Percentiles rank a stretch among this genome's conserved stretches.
These are phyloP conservation scores for Cardiospermum halicacabum DNA, from an alignment of 345 rosid genomes.

Conservation along the genomic window DNA sequence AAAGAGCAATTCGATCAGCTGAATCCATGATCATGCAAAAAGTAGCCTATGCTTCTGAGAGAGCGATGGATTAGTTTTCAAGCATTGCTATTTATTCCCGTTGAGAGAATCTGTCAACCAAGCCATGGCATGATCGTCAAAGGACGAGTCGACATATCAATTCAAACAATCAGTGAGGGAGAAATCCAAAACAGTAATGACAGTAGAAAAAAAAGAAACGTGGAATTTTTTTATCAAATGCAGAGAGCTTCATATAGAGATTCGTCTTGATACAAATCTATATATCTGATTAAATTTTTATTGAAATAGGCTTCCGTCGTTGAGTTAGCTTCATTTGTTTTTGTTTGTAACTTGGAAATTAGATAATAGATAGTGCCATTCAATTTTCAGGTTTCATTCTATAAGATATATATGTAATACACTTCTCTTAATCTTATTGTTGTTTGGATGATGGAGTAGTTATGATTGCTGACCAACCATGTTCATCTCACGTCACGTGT, in stretches of 20 bases:
- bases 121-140: slow-evolving; percentile 5
- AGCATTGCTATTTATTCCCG: slow-evolving; percentile 13
- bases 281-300: slow-evolving; percentile 3
- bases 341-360: slow-evolving; percentile 23
- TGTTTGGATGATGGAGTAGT: not conserved
- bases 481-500: not conserved
- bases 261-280: slow-evolving; percentile 20
- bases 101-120: slow-evolving; percentile 11
- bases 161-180: slow-evolving; percentile 5
- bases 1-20: slow-evolving; percentile 77
- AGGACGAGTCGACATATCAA: slow-evolving; percentile 11
- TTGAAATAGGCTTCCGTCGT: slow-evolving; percentile 12
- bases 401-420: slow-evolving; percentile 1
- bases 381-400: slow-evolving; percentile 1
- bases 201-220: slow-evolving; percentile 13
- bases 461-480: not conserved
- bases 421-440: not conserved
- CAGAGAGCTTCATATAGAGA: slow-evolving; percentile 24
- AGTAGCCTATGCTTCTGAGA: slow-evolving; percentile 82
- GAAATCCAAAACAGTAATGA: slow-evolving; percentile 14
- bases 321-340: slow-evolving; percentile 20
- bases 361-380: not conserved
- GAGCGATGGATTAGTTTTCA: slow-evolving; percentile 47
- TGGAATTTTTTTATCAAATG: slow-evolving; percentile 14
- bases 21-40: slow-evolving; percentile 94